These are phyloP conservation scores for Cladosporium phlei DNA, from an alignment of 2,329 filamentous ascomycete genomes.

Conservation along the genomic window DNA sequence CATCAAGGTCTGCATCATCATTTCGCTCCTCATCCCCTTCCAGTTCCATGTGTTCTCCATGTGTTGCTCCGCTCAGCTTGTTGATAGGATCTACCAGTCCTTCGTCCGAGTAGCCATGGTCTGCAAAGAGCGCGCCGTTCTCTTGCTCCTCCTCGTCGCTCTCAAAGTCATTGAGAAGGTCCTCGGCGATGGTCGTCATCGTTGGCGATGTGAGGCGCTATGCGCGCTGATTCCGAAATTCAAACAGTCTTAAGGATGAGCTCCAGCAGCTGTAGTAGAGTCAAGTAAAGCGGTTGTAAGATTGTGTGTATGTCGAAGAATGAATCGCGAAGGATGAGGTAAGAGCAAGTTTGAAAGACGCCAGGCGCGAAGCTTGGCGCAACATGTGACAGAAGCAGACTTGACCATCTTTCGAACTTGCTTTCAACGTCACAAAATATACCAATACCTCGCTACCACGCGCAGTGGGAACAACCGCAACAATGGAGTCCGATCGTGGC, in stretches of 20 bases:
- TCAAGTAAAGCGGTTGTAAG: too few species aligned
- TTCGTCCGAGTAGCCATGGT: constrained; percentile 37
- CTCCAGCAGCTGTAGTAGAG: not conserved
- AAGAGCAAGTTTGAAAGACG: not conserved
- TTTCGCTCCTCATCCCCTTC: constrained; percentile 52
- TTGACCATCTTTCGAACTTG: not conserved
- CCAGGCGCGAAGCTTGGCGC: constrained; percentile 6
- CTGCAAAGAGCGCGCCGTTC: constrained; percentile 35
- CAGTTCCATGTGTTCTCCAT: constrained; percentile 23
- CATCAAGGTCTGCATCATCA: constrained; percentile 56
- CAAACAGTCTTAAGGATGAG: not conserved
- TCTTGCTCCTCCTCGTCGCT: constrained; percentile 59
- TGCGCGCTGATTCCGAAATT: too few species aligned
- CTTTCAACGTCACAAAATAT: not conserved
- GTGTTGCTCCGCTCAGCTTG: not conserved
- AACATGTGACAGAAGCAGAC: constrained; percentile 6
- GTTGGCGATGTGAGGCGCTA: constrained; percentile 19
- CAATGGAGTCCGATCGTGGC: constrained; percentile 85
- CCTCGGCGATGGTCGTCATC: constrained; percentile 90
- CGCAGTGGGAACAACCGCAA: too few species aligned
- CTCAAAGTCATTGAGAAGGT: constrained; percentile 86
- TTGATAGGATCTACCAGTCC: constrained; percentile 28
- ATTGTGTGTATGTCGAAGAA: too few species aligned
- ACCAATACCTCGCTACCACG: constrained; percentile 1
- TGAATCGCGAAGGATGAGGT: constrained; percentile 11